phyloP scores from a whole-genome alignment of 1,284 basidiomycete genomes.

The Austropuccinia psidii region DNA sequence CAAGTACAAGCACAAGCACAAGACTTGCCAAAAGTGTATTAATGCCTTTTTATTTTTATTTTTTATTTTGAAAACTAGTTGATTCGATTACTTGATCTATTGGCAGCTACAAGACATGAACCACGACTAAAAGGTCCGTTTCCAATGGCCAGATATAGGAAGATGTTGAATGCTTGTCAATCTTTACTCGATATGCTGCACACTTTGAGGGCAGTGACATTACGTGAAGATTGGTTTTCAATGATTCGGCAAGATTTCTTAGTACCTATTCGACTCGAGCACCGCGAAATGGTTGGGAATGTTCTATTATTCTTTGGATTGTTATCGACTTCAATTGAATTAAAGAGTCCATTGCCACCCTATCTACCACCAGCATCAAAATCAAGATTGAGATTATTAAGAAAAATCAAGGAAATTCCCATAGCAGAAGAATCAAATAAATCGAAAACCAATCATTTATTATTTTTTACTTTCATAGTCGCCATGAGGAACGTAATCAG shows the following conservation, averaged over 20 bases:
- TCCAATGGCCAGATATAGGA: conserved; percentile 64
- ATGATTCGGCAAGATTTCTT: conserved; percentile 76
- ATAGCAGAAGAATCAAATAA: background rate
- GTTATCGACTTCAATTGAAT: conserved; percentile 72
- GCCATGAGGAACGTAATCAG: conserved; percentile 31
- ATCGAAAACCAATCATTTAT: background rate
- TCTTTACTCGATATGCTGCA: conserved; percentile 67
- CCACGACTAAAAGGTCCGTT: conserved; percentile 91
- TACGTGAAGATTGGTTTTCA: conserved; percentile 75
- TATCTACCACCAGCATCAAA: conserved; percentile 87
- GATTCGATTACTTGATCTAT: conserved; percentile 58
- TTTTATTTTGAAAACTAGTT: background rate
- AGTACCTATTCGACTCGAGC: conserved; percentile 72
- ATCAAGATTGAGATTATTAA: conserved; percentile 57
- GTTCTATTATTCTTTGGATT: conserved; percentile 86
- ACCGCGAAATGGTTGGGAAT: conserved; percentile 80
- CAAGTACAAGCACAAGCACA: background rate
- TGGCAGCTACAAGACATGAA: conserved; percentile 83
- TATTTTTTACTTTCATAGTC: conserved; percentile 26
- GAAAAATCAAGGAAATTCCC: background rate
- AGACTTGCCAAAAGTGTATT: background rate
- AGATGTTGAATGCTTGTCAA: conserved; percentile 75
- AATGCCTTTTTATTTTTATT: background rate
- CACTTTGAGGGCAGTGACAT: conserved; percentile 89
- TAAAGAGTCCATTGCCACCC: conserved; percentile 85